Conservation (phyloP, 192 early-diverging fungal species). For the Mortierella antarctica region DNA sequence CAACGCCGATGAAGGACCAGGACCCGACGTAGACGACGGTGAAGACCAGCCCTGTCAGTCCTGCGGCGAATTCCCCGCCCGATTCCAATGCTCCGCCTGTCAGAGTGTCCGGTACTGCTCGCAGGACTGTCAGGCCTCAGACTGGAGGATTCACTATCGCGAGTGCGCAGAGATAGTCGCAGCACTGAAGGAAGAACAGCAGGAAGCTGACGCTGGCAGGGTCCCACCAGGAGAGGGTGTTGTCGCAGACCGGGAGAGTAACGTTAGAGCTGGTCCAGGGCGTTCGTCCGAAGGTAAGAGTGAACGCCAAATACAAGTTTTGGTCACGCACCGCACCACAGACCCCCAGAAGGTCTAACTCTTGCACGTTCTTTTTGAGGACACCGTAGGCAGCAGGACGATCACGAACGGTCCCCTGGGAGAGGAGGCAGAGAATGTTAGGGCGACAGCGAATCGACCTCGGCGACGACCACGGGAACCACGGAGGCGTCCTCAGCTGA, state of each 20-base stretch:
- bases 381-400: not conserved
- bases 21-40: not conserved
- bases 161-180: slow-evolving; percentile 55
- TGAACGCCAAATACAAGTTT: too few species aligned
- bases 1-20: not conserved
- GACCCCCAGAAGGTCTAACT: too few species aligned
- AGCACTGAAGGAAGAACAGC: slow-evolving; percentile 18
- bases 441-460: slow-evolving; percentile 40
- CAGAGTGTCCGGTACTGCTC: slow-evolving; percentile 68
- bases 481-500: slow-evolving; percentile 46
- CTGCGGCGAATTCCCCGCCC: slow-evolving; percentile 36
- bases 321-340: too few species aligned
- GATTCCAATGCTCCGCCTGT: slow-evolving; percentile 51
- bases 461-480: slow-evolving; percentile 50
- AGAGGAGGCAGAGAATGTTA: slow-evolving; percentile 32
- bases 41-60: slow-evolving; percentile 47
- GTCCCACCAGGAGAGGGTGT: not conserved
- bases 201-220: not conserved
- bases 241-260: not conserved
- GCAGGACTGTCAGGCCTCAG: slow-evolving; percentile 63
- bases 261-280: not conserved
- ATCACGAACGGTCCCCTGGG: slow-evolving; percentile 6
- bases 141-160: slow-evolving; percentile 66
- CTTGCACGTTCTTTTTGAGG: not conserved
- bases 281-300: not conserved